These are phyloP conservation scores for Rhizopogon vesiculosus DNA, from an alignment of 768 basidiomycete species.

Conservation along the genomic window DNA sequence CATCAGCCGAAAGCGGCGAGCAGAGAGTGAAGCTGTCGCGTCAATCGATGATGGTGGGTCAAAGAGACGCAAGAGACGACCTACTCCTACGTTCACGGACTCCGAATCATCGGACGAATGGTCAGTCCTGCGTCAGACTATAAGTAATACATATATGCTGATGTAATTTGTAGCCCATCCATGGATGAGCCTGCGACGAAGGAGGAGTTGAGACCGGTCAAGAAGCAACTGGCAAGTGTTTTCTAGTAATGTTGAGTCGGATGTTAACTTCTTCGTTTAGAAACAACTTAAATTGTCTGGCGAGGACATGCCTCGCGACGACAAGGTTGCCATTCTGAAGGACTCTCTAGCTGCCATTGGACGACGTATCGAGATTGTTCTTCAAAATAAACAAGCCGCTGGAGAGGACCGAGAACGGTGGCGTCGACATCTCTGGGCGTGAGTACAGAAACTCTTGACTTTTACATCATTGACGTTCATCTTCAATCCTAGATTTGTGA, in stretches of 20 bases:
- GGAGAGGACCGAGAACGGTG: slow-evolving; percentile 85
- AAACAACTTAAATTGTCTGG: slow-evolving; percentile 95
- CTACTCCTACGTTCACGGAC: slow-evolving; percentile 96
- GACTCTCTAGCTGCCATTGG: slow-evolving; percentile 95
- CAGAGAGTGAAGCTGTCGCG: slow-evolving; percentile 81
- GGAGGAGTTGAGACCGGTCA: slow-evolving; percentile 93
- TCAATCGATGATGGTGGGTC: slow-evolving; percentile 69
- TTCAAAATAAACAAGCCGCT: slow-evolving; percentile 66
- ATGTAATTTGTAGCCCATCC: slow-evolving; percentile 57
- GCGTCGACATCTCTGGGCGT: slow-evolving; percentile 97
- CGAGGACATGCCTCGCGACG: slow-evolving; percentile 89
- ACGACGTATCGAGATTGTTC: slow-evolving; percentile 80
- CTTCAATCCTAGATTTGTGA: slow-evolving; percentile 66
- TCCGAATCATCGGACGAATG: slow-evolving; percentile 91
- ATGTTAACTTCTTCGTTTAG: slow-evolving; percentile 33
- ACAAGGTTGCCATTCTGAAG: slow-evolving; percentile 94
- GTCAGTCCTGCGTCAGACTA: slow-evolving; percentile 39
- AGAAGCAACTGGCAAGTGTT: slow-evolving; percentile 80
- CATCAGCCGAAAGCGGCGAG: slow-evolving; percentile 60
- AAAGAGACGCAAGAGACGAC: slow-evolving; percentile 82
- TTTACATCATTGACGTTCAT: background rate
- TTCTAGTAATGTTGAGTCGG: background rate
- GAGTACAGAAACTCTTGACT: slow-evolving; percentile 30
- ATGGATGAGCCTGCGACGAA: slow-evolving; percentile 95
- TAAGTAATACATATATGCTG: slow-evolving; percentile 1